A percentile compares a stretch with the other conserved stretches of the same genome.
phyloP scores from a whole-genome alignment of 225 moss, liverwort and hornwort species.

The Sphagnum tenellum region DNA sequence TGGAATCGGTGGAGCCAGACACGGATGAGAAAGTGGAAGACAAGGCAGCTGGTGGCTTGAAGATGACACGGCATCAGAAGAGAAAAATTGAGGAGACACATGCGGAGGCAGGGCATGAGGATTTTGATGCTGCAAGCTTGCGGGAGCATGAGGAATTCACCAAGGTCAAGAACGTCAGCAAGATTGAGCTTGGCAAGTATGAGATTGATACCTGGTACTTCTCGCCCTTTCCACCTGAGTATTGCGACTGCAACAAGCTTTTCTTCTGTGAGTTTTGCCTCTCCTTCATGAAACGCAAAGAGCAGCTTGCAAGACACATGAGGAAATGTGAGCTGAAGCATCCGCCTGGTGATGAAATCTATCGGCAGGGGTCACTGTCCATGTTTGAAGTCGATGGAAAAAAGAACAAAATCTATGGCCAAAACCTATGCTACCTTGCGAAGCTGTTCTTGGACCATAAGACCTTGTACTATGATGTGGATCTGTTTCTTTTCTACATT shows the following conservation, averaged over 20 bases:
- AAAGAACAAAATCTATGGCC: slow-evolving; percentile 80
- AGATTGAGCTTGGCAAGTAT: slow-evolving; percentile 72
- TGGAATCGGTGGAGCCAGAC: no score
- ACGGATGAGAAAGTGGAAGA: no score
- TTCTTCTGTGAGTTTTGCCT: slow-evolving; percentile 91
- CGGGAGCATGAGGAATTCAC: slow-evolving; percentile 92
- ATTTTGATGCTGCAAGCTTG: no score
- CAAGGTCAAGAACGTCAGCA: slow-evolving; percentile 75
- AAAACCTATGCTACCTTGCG: slow-evolving; percentile 87
- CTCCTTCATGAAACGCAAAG: slow-evolving; percentile 88
- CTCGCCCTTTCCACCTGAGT: slow-evolving; percentile 92
- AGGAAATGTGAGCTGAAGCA: slow-evolving; percentile 73
- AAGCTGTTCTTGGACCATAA: slow-evolving; percentile 96
- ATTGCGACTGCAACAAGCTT: slow-evolving; percentile 78
- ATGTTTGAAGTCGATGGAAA: slow-evolving; percentile 97
- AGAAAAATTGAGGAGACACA: no score
- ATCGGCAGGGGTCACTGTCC: slow-evolving; percentile 60
- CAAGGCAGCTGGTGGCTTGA: no score
- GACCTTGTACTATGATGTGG: slow-evolving; percentile 94
- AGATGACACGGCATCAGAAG: no score
- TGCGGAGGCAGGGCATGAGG: no score
- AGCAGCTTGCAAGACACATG: slow-evolving; percentile 18
- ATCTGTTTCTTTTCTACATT: slow-evolving; percentile 90
- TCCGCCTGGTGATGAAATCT: slow-evolving; percentile 92
- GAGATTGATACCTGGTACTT: slow-evolving; percentile 85